phyloP scores from a whole-genome alignment of 108 stramenopile species.

The Fragilaria radians region DNA sequence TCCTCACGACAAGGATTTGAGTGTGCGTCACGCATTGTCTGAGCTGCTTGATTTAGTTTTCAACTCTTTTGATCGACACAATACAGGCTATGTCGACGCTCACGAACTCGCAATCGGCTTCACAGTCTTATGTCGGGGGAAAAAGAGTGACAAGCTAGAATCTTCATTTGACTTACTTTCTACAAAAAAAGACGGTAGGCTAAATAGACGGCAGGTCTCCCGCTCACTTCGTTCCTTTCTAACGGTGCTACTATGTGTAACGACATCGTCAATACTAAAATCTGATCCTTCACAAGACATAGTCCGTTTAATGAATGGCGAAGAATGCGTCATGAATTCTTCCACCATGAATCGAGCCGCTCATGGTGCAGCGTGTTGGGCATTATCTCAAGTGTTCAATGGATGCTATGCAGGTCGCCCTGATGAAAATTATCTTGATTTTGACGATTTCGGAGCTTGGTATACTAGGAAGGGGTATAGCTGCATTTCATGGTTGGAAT shows the following conservation, averaged over 20 bases:
- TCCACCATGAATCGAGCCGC: slow-evolving; percentile 48
- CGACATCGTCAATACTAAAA: slow-evolving; percentile 37
- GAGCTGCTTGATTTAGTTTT: slow-evolving; percentile 65
- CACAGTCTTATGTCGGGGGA: slow-evolving; percentile 77
- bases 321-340: slow-evolving; percentile 32
- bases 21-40: slow-evolving; percentile 38
- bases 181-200: slow-evolving; percentile 44
- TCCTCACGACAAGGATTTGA: slow-evolving; percentile 5
- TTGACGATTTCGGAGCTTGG: slow-evolving; percentile 91
- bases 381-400: slow-evolving; percentile 56
- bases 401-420: slow-evolving; percentile 3
- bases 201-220: slow-evolving; percentile 46
- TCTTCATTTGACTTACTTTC: slow-evolving; percentile 82
- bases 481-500: slow-evolving; percentile 82
- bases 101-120: slow-evolving; percentile 75
- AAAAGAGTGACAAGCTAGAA: slow-evolving; percentile 88
- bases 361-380: slow-evolving; percentile 71
- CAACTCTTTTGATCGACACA: slow-evolving; percentile 65
- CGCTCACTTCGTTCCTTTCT: slow-evolving; percentile 75
- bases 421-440: slow-evolving; percentile 38
- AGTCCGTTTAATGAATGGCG: slow-evolving; percentile 32
- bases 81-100: slow-evolving; percentile 46
- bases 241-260: slow-evolving; percentile 57
- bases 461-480: slow-evolving; percentile 77
- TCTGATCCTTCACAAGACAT: slow-evolving; percentile 20